phyloP scores from a whole-genome alignment of 208 protist genomes.

The Acanthamoeba sp. region DNA sequence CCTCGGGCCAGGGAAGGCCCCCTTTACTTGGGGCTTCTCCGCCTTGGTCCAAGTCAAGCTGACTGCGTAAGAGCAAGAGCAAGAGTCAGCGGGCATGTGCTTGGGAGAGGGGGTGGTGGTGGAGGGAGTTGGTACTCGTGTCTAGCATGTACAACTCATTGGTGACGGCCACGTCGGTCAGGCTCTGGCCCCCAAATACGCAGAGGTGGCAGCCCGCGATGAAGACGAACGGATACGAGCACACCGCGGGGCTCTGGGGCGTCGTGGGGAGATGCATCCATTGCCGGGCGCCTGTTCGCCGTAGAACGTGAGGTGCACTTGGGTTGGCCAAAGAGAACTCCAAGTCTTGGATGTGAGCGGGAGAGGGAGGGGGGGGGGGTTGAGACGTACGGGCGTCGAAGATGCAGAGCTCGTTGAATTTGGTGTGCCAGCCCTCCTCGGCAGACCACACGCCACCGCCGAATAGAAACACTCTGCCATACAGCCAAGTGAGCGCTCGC shows the following conservation, averaged over 20 bases:
- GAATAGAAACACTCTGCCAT: slow-evolving; percentile 16
- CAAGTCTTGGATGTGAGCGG: too few species aligned
- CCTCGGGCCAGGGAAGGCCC: not conserved
- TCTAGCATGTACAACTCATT: slow-evolving; percentile 17
- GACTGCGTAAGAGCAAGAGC: not conserved
- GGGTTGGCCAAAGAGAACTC: too few species aligned
- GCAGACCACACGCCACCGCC: slow-evolving; percentile 42
- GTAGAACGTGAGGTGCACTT: too few species aligned
- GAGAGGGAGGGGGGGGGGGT: not conserved
- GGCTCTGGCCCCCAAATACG: slow-evolving; percentile 23
- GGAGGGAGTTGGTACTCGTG: not conserved
- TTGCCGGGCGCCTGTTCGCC: not conserved
- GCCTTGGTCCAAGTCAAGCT: not conserved
- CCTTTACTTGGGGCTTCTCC: slow-evolving; percentile 5
- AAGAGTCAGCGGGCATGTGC: not conserved
- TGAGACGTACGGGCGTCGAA: slow-evolving; percentile 14
- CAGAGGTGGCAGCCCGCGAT: not conserved
- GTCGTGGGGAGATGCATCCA: not conserved
- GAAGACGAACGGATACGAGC: slow-evolving; percentile 54
- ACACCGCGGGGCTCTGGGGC: not conserved
- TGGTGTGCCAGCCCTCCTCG: not conserved
- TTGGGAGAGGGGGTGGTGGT: not conserved
- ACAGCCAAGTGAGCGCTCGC: not conserved
- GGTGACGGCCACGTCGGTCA: slow-evolving; percentile 3
- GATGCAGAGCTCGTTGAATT: slow-evolving; percentile 50